phyloP scores from a whole-genome alignment of 2,329 filamentous ascomycete genomes.

The Aspergillus quadrilineatus region DNA sequence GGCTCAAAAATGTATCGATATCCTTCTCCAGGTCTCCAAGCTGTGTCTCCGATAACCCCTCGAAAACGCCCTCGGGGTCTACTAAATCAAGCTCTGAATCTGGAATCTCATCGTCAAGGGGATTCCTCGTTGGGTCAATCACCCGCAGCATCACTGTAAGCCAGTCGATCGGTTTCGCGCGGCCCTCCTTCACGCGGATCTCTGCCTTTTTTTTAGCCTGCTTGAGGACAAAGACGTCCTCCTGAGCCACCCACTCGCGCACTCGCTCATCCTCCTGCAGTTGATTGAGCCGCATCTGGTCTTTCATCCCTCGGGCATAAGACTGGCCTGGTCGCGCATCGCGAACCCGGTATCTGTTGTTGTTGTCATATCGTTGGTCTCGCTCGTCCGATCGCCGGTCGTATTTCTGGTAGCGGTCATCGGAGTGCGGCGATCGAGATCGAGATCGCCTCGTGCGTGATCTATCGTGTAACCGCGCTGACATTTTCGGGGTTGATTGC shows the following conservation, averaged over 20 bases:
- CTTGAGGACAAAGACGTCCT: conserved; percentile 92
- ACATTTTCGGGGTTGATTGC: conserved; percentile 27
- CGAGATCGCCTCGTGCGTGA: conserved; percentile 40
- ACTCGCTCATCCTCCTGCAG: conserved; percentile 76
- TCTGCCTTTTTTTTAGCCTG: conserved; percentile 98
- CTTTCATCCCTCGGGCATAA: conserved; percentile 38
- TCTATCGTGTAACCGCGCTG: conserved; percentile 32
- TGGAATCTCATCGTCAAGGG: conserved; percentile 76
- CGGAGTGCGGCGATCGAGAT: conserved; percentile 45
- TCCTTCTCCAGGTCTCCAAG: conserved; percentile 77
- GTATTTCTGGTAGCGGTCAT: conserved; percentile 36
- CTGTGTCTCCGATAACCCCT: conserved; percentile 65
- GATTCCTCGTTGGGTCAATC: conserved; percentile 78
- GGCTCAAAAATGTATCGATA: conserved; percentile 72
- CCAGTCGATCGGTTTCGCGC: conserved; percentile 90
- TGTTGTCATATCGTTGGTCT: conserved; percentile 27
- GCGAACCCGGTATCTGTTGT: conserved; percentile 23
- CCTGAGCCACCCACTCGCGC: conserved; percentile 82
- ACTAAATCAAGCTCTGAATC: conserved; percentile 76
- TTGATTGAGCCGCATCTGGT: conserved; percentile 50
- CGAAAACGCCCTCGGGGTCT: conserved; percentile 77
- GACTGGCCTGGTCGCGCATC: conserved; percentile 21
- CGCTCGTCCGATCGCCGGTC: conserved; percentile 35
- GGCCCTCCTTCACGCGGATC: conserved; percentile 85
- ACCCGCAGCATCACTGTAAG: conserved; percentile 87